phyloP scores from a whole-genome alignment of 179 eudicot species.

The Beta corolliflora region DNA sequence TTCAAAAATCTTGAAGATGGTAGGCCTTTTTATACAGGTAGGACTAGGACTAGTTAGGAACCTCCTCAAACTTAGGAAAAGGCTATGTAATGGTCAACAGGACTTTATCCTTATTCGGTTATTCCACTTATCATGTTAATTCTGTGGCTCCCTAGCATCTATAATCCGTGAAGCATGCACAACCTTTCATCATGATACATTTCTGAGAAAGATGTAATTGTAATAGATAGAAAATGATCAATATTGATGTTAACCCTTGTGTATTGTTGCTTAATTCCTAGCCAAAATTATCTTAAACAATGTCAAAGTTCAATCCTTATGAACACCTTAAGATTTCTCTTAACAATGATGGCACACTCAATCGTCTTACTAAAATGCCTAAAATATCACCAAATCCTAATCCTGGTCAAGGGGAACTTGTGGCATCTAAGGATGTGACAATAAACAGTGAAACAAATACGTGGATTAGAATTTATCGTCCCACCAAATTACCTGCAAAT shows the following conservation, averaged over 20 bases:
- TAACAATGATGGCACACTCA: conserved; percentile 45
- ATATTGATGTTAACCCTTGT: neutral
- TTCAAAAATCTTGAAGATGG: too few species aligned
- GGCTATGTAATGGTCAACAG: neutral
- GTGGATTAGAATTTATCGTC: conserved; percentile 42
- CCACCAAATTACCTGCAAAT: conserved; percentile 44
- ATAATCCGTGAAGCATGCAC: conserved; percentile 17
- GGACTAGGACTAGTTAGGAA: neutral
- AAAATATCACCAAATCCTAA: conserved; percentile 26
- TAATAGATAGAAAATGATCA: neutral
- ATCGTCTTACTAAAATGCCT: conserved; percentile 21
- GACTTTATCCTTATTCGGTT: neutral
- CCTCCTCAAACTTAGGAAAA: conserved; percentile 14
- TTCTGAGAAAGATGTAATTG: neutral
- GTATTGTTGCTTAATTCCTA: neutral
- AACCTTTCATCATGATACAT: neutral
- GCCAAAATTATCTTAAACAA: conserved; percentile 10
- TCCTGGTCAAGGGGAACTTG: conserved; percentile 32
- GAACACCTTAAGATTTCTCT: conserved; percentile 41
- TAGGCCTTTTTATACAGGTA: too few species aligned
- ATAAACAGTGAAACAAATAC: conserved; percentile 32
- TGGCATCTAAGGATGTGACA: conserved; percentile 41
- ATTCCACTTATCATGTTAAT: neutral
- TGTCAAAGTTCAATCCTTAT: conserved; percentile 53
- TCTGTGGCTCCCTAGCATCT: neutral